Base-by-base conservation (phyloP, 441 rosid species). In the Gossypium gossypioides region DNA sequence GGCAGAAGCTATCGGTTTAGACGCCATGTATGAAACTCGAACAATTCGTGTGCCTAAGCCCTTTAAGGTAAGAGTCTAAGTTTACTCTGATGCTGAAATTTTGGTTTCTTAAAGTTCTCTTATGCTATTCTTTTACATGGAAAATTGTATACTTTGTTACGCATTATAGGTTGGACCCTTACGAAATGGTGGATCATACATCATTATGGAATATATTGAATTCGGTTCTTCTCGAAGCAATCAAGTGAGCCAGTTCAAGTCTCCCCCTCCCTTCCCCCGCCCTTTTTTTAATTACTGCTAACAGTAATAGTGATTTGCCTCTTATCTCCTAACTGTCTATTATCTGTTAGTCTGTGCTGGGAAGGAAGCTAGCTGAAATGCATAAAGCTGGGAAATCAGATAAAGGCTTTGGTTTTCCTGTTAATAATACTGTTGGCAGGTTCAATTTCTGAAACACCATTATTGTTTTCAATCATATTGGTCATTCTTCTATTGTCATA, bases 381-480 rank as follows among this genome's bases (percentile, higher is more conserved):
- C 98, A 91, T 82, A 88, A 84, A 82, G 93, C 90, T 12, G 93
- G 93, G 24, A 93, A 86, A 81, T 86, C 97, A 8, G 78, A 78
- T 1, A 88, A 87, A 64, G 96, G 98, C 63, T 93, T 88, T 58
- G 98, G 98, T 18, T 93, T 93, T 72, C 90, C 89, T 60, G 95
- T 90, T 50, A 88, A 91, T 46, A 93, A 93, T 81, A 93, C 97
- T 52, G 84, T 93, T 81, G 98, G 98, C 77, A 93, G 98, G 98
- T 91, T 65, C 25, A 25, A 9, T 73, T 16, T 58, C 22, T 48
- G 52, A 76, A 22, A 10, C 73, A 27, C 42, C 50, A 71, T 68
- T 52, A 37, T 74, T 59, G 19, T 46, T 72, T 34, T 60, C 5
- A 32, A 44, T 63, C 29, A 6, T 54, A 57, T 4, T 74, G 21